Evolutionary conservation across 1,139 yeast genomes (phyloP), one percentile per base, ranked within the genome.

Genomic region (Groenewaldozyma auringiensis): DNA sequence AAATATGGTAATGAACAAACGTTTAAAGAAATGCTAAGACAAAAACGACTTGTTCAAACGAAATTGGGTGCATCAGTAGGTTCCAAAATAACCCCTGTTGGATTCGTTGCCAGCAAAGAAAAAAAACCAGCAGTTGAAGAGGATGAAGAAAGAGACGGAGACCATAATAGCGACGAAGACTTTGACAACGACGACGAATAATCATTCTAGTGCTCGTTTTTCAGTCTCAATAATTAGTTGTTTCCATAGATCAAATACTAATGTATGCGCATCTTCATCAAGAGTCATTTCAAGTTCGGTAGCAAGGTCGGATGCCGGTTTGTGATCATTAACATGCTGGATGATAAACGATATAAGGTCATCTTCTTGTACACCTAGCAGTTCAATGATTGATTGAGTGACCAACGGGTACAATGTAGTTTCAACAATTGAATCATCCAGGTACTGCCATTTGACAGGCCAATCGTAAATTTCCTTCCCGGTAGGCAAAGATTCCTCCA

Each of bases 1-100:
- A 70, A 75, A 17, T 57, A 76, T 60, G 96, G 96, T 2, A 69
- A 75, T 50, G 94, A 84, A 56, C 72, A 70, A 2, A 76, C 84
- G 0, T 87, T 76, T 62, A 87, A 83, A 55, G 83, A 80, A 14
- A 83, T 87, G 89, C 63, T 88, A 20, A 69, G 82, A 41, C 68
- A 72, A 54, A 84, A 81, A 60, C 70, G 89, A 43, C 68, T 74
- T 41, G 69, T 73, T n/a, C 69, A 64, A 36, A 70, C 67, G 2
- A 65, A 66, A 47, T 66, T 69, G 59, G 60, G 36, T 6, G 13
- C 11, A 9, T 41, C 3, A 47, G 46, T 18, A 39, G 45, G 45
- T 11, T 4, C 6, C 11, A 33, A 33, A 33, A 59, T 61, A 33
- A 73, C 72, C 9, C 71, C 76, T 0, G 63, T 73, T 52, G 86